Conservation (phyloP, 2,329 filamentous ascomycete species). For the Sclerotinia trifoliorum region DNA sequence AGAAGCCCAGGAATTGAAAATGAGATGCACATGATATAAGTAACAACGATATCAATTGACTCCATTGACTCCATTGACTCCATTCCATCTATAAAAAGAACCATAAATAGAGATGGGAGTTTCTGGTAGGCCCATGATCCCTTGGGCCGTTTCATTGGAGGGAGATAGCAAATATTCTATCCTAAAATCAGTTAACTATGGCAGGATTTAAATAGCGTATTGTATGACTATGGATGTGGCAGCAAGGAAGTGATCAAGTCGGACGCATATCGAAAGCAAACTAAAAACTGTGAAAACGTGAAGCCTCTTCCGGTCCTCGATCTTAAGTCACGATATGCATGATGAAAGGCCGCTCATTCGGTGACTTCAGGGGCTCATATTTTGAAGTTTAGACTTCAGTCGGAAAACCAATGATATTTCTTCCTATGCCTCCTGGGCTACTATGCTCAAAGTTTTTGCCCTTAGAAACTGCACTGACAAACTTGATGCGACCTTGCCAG, state of each 20-base stretch:
- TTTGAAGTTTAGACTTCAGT: background rate
- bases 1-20: background rate
- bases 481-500: background rate
- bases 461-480: background rate
- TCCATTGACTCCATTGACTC: too few relatives aligned
- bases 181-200: background rate
- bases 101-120: too few relatives aligned
- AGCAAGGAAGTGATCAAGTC: background rate
- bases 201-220: too few relatives aligned
- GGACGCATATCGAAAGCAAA: background rate
- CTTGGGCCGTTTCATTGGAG: constrained; percentile 51
- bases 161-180: constrained; percentile 21
- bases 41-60: too few relatives aligned
- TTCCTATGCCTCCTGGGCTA: background rate
- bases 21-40: too few relatives aligned
- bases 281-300: background rate
- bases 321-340: background rate
- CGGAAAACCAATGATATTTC: background rate
- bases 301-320: background rate
- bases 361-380: too few relatives aligned
- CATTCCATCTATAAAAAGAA: too few relatives aligned
- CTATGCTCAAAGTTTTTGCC: background rate
- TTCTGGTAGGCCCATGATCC: constrained; percentile 49
- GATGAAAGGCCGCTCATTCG: background rate
- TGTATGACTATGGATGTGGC: background rate